Percentiles rank a stretch among this genome's conserved stretches.
Conservation (phyloP, 352 stramenopile species). For the Globisporangium megalacanthum region DNA sequence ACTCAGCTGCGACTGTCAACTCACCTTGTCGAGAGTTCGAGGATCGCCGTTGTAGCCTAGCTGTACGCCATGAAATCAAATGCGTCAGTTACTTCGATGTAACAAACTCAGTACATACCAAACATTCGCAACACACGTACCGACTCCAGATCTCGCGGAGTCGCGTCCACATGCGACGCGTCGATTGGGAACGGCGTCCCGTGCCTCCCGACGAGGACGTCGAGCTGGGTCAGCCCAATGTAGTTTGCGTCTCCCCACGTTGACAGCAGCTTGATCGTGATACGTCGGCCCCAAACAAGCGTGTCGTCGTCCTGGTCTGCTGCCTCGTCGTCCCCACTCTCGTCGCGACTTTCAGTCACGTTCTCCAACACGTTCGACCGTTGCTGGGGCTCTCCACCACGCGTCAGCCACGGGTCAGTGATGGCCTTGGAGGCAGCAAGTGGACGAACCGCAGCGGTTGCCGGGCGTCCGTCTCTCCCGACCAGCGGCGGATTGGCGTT, state of each 20-base stretch:
- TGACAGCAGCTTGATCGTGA: constrained; percentile 48
- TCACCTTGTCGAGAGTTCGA: constrained; percentile 83
- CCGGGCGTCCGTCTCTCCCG: constrained; percentile 26
- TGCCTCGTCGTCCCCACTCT: constrained; percentile 10
- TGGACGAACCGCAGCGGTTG: constrained; percentile 32
- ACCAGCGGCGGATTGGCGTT: constrained; percentile 5
- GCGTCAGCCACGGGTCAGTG: constrained; percentile 33
- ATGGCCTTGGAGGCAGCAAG: constrained; percentile 24
- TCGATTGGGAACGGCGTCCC: constrained; percentile 37
- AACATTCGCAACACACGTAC: constrained; percentile 18
- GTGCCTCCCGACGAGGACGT: constrained; percentile 48
- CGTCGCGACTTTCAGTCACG: constrained; percentile 13
- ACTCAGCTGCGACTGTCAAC: neutral
- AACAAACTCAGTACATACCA: neutral
- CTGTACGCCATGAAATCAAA: constrained; percentile 15
- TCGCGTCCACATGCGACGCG: constrained; percentile 42
- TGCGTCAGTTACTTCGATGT: neutral
- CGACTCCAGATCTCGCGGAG: constrained; percentile 61
- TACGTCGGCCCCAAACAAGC: constrained; percentile 27
- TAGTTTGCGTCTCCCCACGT: constrained; percentile 85
- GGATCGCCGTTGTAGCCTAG: constrained; percentile 73
- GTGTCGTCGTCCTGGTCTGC: constrained; percentile 8
- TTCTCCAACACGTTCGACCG: constrained; percentile 35
- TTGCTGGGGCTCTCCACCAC: constrained; percentile 39
- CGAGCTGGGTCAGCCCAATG: constrained; percentile 76